Percentiles rank a stretch among this genome's conserved stretches.
Evolutionary conservation across 257 asterid species (phyloP).

Genomic region (Solanum stenotomum): DNA sequence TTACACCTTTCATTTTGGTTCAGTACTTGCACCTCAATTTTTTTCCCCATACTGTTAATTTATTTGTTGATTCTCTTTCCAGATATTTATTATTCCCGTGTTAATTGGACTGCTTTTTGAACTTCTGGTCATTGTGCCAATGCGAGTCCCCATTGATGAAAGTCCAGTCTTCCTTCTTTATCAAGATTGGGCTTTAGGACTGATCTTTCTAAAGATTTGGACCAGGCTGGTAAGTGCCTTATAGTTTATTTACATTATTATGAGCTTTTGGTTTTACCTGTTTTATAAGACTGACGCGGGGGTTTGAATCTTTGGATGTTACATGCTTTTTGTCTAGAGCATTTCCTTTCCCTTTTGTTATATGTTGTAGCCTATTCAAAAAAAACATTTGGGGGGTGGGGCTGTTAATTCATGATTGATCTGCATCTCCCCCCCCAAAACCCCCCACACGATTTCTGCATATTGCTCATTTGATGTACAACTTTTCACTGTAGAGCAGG

Average conservation of each 20-base stretch:
- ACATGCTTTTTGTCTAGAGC: background rate
- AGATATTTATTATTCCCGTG: constrained; percentile 88
- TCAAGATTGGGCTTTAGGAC: constrained; percentile 98
- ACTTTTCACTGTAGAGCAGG: background rate
- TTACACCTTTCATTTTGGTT: constrained; percentile 2
- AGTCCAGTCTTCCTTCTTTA: constrained; percentile 94
- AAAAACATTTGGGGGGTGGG: background rate
- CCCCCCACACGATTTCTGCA: background rate
- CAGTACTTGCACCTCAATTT: background rate
- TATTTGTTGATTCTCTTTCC: constrained; percentile 15
- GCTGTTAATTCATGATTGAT: background rate
- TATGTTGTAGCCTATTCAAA: background rate
- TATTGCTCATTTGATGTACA: background rate
- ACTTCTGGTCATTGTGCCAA: constrained; percentile 91
- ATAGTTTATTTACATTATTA: background rate
- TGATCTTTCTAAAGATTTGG: constrained; percentile 94
- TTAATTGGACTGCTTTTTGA: constrained; percentile 90
- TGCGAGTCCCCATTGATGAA: constrained; percentile 96
- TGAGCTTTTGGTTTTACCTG: background rate
- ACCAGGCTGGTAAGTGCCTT: constrained; percentile 80
- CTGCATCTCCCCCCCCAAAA: background rate
- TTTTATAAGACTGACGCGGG: background rate
- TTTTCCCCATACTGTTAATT: background rate
- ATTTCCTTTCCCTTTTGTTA: background rate
- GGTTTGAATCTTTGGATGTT: background rate